Evolutionary conservation across 441 rosid species (phyloP), one percentile per base, ranked within the genome.

Genomic region (Pelargonium cotyledonis): DNA sequence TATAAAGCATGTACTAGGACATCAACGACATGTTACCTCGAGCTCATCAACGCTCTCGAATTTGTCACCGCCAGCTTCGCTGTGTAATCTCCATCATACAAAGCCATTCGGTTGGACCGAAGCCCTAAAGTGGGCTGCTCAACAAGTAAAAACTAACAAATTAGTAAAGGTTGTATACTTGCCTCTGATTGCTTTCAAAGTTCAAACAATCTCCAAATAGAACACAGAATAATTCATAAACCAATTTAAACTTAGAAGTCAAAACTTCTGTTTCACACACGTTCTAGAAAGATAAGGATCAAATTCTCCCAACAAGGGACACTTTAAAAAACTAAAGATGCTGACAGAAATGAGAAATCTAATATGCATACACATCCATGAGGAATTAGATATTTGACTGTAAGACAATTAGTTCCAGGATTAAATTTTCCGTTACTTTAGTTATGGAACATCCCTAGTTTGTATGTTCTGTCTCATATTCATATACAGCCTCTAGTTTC

Each of bases 51-150:
- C 16, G 82, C 75, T 84, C 88, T 80, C 5, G 79, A 68, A 61
- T 78, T 70, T 46, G 72, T 57, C 60, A 73, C 66, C 9, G 73
- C 65, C 46, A 84, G 87, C 77, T 73, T 84, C 53, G 65, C 65
- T 26, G 75, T 68, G 82, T 74, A 83, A 67, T 86, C 91, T 67
- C 80, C 87, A 69, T 87, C 88, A 58, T 70, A 63, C 8, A 68
- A 49, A 53, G 73, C 69, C 10, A 72, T 58, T 77, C 92, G 81
- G 68, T 82, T 78, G 60, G 87, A 69, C 43, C 81, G 90, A 69
- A 84, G 77, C 65, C 90, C 97, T 62, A 85, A 76, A 29, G 76
- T 75, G 23, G 96, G 92, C 98, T 90, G 91, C 76, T 76, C 77
- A 70, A 64, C 31, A 11, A 65, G 66, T 41, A 67, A 55, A 66